phyloP scores from a whole-genome alignment of 2,329 filamentous ascomycete genomes.

The Lasiodiplodia sp. region DNA sequence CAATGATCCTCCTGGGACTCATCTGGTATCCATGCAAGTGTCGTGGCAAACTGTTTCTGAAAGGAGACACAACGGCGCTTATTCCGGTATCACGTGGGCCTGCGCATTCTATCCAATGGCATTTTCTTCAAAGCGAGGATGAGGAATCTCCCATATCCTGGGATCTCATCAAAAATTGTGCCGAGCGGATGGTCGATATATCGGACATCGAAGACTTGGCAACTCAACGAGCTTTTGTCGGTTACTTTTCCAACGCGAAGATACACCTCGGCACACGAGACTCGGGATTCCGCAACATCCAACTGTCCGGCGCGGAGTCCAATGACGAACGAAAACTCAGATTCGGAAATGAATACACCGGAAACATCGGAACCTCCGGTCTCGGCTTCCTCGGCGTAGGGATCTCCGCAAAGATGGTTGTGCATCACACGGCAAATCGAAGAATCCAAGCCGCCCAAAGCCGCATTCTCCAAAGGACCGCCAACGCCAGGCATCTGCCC shows the following conservation, averaged over 20 bases:
- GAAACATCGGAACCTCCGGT: neutral
- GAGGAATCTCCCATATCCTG: neutral
- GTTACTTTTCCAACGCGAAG: conserved; percentile 1
- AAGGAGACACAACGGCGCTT: neutral
- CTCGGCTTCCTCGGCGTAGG: neutral
- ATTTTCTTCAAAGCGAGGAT: neutral
- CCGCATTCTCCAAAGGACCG: neutral
- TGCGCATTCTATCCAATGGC: neutral
- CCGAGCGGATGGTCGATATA: neutral
- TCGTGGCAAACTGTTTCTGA: neutral
- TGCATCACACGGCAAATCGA: neutral
- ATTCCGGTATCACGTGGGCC: neutral
- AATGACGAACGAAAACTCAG: neutral
- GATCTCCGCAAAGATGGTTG: neutral
- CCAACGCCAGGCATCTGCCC: neutral
- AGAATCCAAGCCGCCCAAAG: neutral
- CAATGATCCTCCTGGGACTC: neutral
- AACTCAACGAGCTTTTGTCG: neutral
- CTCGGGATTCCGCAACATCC: neutral
- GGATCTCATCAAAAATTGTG: neutral
- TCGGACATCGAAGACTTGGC: neutral
- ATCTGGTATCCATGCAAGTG: neutral
- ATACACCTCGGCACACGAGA: conserved; percentile 1
- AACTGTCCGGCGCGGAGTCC: neutral
- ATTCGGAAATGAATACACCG: neutral